Evolutionary conservation across 2,329 filamentous ascomycete species (phyloP).

Genomic region (Phoma sp.): DNA sequence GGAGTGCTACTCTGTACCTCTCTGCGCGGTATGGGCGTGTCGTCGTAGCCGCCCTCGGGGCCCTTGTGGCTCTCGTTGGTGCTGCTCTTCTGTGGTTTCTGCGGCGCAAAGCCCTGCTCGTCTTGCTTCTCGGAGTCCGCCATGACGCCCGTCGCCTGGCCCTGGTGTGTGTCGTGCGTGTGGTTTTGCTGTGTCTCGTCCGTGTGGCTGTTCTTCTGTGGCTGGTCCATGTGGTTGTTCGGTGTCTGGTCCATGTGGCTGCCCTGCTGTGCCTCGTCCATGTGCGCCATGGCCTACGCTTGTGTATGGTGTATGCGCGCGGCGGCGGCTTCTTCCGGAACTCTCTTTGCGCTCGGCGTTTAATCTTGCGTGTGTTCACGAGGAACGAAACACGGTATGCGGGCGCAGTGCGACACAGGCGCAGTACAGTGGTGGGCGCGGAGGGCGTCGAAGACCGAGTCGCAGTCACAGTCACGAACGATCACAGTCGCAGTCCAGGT

Average conservation of each 20-base stretch:
- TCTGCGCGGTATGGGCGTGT: slow-evolving; percentile 72
- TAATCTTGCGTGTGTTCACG: background rate
- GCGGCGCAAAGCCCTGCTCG: slow-evolving; percentile 5
- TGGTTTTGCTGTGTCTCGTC: too few species aligned
- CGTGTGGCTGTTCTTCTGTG: too few species aligned
- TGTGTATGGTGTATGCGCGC: too few species aligned
- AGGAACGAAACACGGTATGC: background rate
- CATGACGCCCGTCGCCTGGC: slow-evolving; percentile 8
- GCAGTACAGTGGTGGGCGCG: background rate
- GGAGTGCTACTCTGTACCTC: slow-evolving; percentile 1
- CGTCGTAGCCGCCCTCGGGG: slow-evolving; percentile 80
- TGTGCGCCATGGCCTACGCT: slow-evolving; percentile 11
- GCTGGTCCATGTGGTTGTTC: too few species aligned
- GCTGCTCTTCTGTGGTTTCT: slow-evolving; percentile 35
- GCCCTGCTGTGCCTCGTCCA: background rate
- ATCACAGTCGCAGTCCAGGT: too few species aligned
- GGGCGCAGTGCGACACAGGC: background rate
- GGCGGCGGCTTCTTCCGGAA: background rate
- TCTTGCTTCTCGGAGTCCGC: slow-evolving; percentile 18
- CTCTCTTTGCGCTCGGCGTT: slow-evolving; percentile 1
- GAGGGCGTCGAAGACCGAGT: background rate
- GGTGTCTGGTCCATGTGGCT: too few species aligned
- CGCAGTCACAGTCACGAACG: too few species aligned
- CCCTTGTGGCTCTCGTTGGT: slow-evolving; percentile 43
- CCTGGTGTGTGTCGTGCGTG: slow-evolving; percentile 9